Base-by-base conservation (phyloP, 306 rosid species). In the Betula pendula region DNA sequence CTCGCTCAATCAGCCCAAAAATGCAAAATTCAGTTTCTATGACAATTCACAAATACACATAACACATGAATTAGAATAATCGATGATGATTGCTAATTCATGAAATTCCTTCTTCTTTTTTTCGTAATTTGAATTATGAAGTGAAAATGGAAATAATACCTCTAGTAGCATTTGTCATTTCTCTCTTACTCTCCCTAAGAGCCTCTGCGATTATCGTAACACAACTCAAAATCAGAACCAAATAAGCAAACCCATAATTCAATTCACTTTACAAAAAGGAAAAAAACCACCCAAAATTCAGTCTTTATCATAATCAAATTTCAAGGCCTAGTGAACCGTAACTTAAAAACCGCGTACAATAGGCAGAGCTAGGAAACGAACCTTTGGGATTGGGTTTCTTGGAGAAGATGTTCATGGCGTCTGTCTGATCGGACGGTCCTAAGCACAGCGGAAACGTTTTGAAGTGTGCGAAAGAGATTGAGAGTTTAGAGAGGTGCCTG, bases 381-480 rank as follows among this genome's bases (percentile, higher is more conserved):
- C 98, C 99, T 92, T 92, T 96, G 79, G 96, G 89, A 33, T 89
- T 91, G 82, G 99, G 97, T 85, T 96, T 92, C 90, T 92, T 96
- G 66, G 87, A 25, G 90, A 96, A 92, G 80, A 96, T 79, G 84
- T 89, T 96, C 99, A 96, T 95, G 84, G 80, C 49, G 65, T 44
- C 67, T 20, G 70, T 38, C 70, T 38, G 53, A 5, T 8, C 25
- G 40, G 45, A 71, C 7, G 74, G 51, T 70, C 25, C 50, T 50
- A 76, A 69, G 68, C 75, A 58, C 3, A 47, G 63, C 38, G 68
- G 51, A 16, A 72, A 24, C 33, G 24, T 62, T 56, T 56, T 56
- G 68, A 16, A 60, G 68, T 13, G n/a, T 65, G 70, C 70, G 33
- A 43, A n/a, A 50, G 11, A 74, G 29, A 75, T 24, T 42, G 52